Evolutionary conservation across 352 stramenopile species (phyloP).

Genomic region (Globisporangium paddicum): DNA sequence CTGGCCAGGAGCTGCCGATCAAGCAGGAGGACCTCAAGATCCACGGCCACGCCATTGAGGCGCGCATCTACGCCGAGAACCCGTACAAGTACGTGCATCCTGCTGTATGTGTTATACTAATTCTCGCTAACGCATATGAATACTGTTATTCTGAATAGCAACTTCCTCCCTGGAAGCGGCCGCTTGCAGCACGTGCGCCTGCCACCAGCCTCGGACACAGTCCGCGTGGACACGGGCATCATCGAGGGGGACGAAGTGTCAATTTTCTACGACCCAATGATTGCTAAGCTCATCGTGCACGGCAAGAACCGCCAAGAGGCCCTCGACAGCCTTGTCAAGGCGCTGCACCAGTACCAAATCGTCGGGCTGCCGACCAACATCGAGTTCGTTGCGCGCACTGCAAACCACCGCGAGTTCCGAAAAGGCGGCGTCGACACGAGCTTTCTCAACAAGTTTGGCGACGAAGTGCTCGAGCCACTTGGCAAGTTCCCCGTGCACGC

Average conservation of each 20-base stretch:
- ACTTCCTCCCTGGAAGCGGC: conserved; percentile 91
- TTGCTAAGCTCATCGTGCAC: conserved; percentile 93
- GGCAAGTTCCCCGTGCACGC: conserved; percentile 46
- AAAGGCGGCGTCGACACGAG: conserved; percentile 90
- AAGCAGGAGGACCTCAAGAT: conserved; percentile 85
- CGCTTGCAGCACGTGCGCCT: conserved; percentile 79
- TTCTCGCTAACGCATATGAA: too few relatives aligned
- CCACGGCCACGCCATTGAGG: conserved; percentile 90
- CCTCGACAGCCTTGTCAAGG: conserved; percentile 76
- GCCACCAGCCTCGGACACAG: conserved; percentile 54
- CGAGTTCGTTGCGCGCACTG: conserved; percentile 91
- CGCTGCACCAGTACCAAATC: conserved; percentile 90
- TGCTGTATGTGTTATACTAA: too few relatives aligned
- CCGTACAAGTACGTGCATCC: conserved; percentile 68
- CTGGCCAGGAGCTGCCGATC: conserved; percentile 88
- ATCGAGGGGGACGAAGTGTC: conserved; percentile 86
- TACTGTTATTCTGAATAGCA: conserved; percentile 27
- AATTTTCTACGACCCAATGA: conserved; percentile 95
- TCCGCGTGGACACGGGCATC: conserved; percentile 90
- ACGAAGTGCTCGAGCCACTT: conserved; percentile 72
- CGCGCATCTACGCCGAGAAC: conserved; percentile 94
- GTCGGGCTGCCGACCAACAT: conserved; percentile 94
- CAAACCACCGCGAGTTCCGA: conserved; percentile 83
- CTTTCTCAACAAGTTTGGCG: conserved; percentile 90
- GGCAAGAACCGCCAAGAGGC: conserved; percentile 78